phyloP scores from a whole-genome alignment of 1,284 basidiomycete genomes.

The Trichosporon sp. region DNA sequence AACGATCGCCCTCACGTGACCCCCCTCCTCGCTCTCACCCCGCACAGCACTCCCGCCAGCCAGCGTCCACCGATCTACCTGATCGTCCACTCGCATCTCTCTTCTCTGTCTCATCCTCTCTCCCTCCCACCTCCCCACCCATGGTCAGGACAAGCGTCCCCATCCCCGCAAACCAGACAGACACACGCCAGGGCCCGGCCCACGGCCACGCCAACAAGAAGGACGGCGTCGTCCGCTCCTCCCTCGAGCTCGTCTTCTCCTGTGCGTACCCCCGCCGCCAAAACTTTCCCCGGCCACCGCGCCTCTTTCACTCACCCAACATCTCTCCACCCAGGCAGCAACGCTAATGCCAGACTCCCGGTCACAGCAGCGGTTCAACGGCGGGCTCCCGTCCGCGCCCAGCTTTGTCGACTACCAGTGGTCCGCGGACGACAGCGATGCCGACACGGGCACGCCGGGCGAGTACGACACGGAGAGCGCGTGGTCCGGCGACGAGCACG shows the following conservation, averaged over 20 bases:
- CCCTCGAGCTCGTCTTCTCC: slow-evolving; percentile 48
- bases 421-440: slow-evolving; percentile 9
- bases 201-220: slow-evolving; percentile 1
- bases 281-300: not conserved
- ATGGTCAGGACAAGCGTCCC: slow-evolving; percentile 18
- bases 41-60: not conserved
- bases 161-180: slow-evolving; percentile 8
- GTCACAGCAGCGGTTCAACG: slow-evolving; percentile 46
- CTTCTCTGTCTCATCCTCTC: not conserved
- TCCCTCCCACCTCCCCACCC: not conserved
- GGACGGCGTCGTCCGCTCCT: slow-evolving; percentile 36
- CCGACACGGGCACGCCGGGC: not conserved
- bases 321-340: not conserved
- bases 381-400: slow-evolving; percentile 38
- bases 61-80: not conserved
- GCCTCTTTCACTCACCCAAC: too few species aligned
- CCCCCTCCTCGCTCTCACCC: not conserved
- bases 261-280: slow-evolving; percentile 29
- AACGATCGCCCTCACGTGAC: not conserved
- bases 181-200: not conserved
- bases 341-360: slow-evolving; percentile 38
- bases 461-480: slow-evolving; percentile 17
- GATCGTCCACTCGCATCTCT: not conserved
- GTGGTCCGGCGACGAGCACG: slow-evolving; percentile 23
- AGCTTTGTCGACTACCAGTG: slow-evolving; percentile 41